Percentiles rank a stretch among this genome's conserved stretches.
These are phyloP conservation scores for Saccharum officinarum DNA, from an alignment of 176 grass and related monocot species.

Conservation along the genomic window DNA sequence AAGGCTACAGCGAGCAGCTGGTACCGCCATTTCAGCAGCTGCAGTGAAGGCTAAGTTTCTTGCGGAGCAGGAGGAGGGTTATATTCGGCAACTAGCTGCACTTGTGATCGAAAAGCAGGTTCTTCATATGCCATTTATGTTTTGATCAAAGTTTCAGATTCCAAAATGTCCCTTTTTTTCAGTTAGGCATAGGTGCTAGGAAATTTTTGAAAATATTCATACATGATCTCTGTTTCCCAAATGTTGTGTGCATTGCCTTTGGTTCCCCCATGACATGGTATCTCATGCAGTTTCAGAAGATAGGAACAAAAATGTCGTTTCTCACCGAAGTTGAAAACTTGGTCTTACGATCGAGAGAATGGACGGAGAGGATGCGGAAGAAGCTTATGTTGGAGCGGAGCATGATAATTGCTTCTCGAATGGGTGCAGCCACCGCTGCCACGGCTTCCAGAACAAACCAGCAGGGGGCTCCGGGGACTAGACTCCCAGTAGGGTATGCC, in stretches of 20 bases:
- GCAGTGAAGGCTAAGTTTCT: slow-evolving; percentile 78
- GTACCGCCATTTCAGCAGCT: slow-evolving; percentile 66
- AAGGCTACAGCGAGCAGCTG: slow-evolving; percentile 66
- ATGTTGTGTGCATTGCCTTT: not conserved
- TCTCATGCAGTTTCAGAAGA: slow-evolving; percentile 62
- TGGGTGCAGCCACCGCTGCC: not conserved
- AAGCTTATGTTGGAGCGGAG: slow-evolving; percentile 58
- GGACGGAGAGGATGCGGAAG: slow-evolving; percentile 39
- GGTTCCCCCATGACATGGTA: not conserved
- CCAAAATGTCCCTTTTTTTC: not conserved
- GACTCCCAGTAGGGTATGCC: slow-evolving; percentile 14
- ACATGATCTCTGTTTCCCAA: not conserved
- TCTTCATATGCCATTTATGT: not conserved
- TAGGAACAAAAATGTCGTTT: slow-evolving; percentile 61
- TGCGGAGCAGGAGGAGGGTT: slow-evolving; percentile 61
- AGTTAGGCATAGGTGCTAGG: not conserved
- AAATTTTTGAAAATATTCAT: not conserved
- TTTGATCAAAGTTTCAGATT: not conserved
- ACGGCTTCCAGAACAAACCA: slow-evolving; percentile 13
- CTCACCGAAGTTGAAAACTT: slow-evolving; percentile 58
- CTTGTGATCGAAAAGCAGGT: slow-evolving; percentile 77
- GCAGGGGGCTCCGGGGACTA: not conserved
- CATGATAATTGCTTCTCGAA: slow-evolving; percentile 48
- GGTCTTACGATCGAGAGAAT: slow-evolving; percentile 29
- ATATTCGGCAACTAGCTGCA: slow-evolving; percentile 50